phyloP scores from a whole-genome alignment of 495 filamentous ascomycete species.

The Glutinoglossum americanum region DNA sequence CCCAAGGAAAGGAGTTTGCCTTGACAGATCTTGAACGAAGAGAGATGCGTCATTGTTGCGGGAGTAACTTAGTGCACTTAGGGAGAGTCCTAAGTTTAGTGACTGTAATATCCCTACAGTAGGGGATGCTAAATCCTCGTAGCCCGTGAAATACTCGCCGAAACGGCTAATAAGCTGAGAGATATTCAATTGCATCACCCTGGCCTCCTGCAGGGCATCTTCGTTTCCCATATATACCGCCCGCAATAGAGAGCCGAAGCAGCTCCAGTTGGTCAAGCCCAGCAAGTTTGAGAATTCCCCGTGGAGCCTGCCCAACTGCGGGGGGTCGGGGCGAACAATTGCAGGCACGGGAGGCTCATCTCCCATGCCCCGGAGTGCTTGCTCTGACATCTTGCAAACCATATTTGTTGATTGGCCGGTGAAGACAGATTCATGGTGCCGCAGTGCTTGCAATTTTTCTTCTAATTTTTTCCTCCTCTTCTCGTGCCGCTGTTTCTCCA shows the following conservation, averaged over 20 bases:
- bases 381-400: slow-evolving; percentile 33
- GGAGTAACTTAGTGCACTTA: slow-evolving; percentile 16
- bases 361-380: slow-evolving; percentile 39
- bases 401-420: slow-evolving; percentile 44
- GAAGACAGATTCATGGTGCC: slow-evolving; percentile 40
- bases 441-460: slow-evolving; percentile 35
- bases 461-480: slow-evolving; percentile 31
- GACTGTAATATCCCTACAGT: slow-evolving; percentile 63
- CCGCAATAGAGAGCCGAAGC: slow-evolving; percentile 23
- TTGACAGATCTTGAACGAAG: background rate
- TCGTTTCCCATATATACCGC: slow-evolving; percentile 5
- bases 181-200: slow-evolving; percentile 49
- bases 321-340: slow-evolving; percentile 49
- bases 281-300: slow-evolving; percentile 63
- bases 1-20: slow-evolving; percentile 38
- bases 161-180: slow-evolving; percentile 44
- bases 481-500: slow-evolving; percentile 45
- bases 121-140: slow-evolving; percentile 65
- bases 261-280: slow-evolving; percentile 35
- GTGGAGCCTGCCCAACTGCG: slow-evolving; percentile 50
- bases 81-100: slow-evolving; percentile 50
- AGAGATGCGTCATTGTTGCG: background rate
- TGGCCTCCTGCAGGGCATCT: slow-evolving; percentile 20
- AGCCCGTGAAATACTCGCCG: slow-evolving; percentile 41
- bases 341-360: slow-evolving; percentile 34